Percentiles rank a stretch among this genome's conserved stretches.
phyloP scores from a whole-genome alignment of 1,284 basidiomycete genomes.

The Irpex lacteus region DNA sequence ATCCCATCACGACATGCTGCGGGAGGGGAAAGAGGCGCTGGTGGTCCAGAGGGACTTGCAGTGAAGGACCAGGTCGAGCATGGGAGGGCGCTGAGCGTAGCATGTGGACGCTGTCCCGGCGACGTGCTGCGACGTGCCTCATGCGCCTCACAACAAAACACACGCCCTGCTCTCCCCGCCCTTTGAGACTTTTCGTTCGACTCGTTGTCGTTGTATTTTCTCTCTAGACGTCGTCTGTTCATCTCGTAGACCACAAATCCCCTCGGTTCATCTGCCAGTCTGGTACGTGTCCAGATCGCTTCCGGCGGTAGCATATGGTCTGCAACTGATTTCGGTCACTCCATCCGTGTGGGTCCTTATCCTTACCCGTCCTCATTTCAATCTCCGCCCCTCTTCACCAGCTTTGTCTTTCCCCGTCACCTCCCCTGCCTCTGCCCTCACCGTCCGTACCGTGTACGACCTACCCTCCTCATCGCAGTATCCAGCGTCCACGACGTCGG shows the following conservation, averaged over 20 bases:
- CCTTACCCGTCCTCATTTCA: constrained; percentile 13
- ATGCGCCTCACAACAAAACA: too few relatives aligned
- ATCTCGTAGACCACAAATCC: neutral
- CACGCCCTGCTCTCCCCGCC: too few relatives aligned
- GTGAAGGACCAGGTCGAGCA: too few relatives aligned
- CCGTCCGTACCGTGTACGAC: constrained; percentile 10
- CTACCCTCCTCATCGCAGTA: neutral
- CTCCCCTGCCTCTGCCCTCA: constrained; percentile 8
- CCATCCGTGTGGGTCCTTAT: constrained; percentile 15
- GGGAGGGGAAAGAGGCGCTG: too few relatives aligned
- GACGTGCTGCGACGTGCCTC: too few relatives aligned
- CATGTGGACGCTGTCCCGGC: too few relatives aligned
- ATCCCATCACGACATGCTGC: too few relatives aligned
- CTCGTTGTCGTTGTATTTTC: too few relatives aligned
- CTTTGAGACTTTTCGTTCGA: too few relatives aligned
- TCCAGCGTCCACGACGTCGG: constrained; percentile 3
- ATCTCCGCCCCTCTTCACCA: constrained; percentile 14
- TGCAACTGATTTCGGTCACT: neutral
- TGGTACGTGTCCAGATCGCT: neutral
- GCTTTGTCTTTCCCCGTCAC: constrained; percentile 17
- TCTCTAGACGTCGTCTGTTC: neutral
- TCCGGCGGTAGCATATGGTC: neutral
- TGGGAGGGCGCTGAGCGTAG: too few relatives aligned
- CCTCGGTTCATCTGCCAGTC: neutral
- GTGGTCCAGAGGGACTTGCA: too few relatives aligned